phyloP scores from a whole-genome alignment of 176 grass and related monocot species.

The Hordeum vulgare region DNA sequence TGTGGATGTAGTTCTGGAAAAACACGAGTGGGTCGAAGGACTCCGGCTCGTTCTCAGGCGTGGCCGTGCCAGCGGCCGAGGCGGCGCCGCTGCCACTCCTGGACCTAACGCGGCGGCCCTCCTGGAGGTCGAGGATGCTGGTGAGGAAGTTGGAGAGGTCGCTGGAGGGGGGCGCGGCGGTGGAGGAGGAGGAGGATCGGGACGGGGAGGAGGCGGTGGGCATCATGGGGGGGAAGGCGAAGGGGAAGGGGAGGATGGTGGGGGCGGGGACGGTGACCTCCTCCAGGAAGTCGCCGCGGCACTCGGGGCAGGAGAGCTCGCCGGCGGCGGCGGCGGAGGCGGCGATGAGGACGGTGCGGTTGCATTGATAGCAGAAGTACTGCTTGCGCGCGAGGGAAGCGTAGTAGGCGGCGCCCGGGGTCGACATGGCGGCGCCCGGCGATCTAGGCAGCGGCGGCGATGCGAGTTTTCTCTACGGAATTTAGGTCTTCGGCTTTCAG shows the following conservation, averaged over 20 bases:
- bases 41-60: constrained; percentile 57
- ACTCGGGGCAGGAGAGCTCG: constrained; percentile 72
- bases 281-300: constrained; percentile 85
- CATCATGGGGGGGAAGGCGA: constrained; percentile 25
- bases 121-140: constrained; percentile 32
- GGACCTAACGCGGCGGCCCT: not conserved
- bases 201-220: constrained; percentile 27
- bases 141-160: constrained; percentile 39
- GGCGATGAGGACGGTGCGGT: constrained; percentile 63
- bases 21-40: constrained; percentile 52
- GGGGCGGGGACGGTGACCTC: constrained; percentile 62
- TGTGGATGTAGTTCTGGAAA: constrained; percentile 73
- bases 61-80: constrained; percentile 16
- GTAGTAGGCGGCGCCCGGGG: constrained; percentile 43
- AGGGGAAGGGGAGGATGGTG: constrained; percentile 55
- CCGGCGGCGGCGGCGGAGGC: constrained; percentile 33
- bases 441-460: constrained; percentile 47
- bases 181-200: constrained; percentile 37
- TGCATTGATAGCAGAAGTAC: constrained; percentile 90
- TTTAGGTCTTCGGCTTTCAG: constrained; percentile 27
- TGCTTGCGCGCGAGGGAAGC: constrained; percentile 59
- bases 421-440: constrained; percentile 48
- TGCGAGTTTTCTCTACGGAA: constrained; percentile 15
- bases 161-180: constrained; percentile 25
- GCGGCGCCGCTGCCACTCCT: constrained; percentile 25